Evolutionary conservation across 371 early-diverging fungal species (phyloP).

Genomic region (Sporodiniella umbellata): DNA sequence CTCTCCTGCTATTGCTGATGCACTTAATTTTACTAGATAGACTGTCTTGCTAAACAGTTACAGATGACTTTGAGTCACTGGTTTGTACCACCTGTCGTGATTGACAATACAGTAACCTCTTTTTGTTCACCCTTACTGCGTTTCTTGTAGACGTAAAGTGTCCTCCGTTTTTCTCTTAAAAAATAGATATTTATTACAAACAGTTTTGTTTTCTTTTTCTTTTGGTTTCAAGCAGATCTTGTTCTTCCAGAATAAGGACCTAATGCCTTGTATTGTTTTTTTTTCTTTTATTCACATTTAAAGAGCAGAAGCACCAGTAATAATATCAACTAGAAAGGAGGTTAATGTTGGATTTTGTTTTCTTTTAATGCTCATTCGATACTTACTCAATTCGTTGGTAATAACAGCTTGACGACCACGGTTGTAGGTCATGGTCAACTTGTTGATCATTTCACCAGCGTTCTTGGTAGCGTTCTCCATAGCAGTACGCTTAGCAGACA

Average conservation of each 20-base stretch:
- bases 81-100: too few relatives aligned
- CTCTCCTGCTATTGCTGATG: background rate
- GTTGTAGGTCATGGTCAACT: conserved; percentile 85
- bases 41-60: too few relatives aligned
- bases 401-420: conserved; percentile 96
- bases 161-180: too few relatives aligned
- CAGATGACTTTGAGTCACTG: too few relatives aligned
- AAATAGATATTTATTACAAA: background rate
- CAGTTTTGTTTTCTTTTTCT: background rate
- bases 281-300: conserved; percentile 34
- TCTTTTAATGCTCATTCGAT: background rate
- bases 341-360: background rate
- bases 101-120: too few relatives aligned
- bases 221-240: background rate
- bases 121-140: too few relatives aligned
- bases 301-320: conserved; percentile 91
- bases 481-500: conserved; percentile 95
- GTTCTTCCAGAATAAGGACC: too few relatives aligned
- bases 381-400: conserved; percentile 90
- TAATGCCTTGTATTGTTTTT: background rate
- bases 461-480: conserved; percentile 99
- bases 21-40: too few relatives aligned
- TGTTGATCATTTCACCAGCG: conserved; percentile 85
- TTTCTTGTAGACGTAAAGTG: too few relatives aligned
- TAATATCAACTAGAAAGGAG: conserved; percentile 74